Percentiles rank a stretch among this genome's conserved stretches.
phyloP scores from a whole-genome alignment of 306 rosid species.

The Elaeagnus macrophylla region DNA sequence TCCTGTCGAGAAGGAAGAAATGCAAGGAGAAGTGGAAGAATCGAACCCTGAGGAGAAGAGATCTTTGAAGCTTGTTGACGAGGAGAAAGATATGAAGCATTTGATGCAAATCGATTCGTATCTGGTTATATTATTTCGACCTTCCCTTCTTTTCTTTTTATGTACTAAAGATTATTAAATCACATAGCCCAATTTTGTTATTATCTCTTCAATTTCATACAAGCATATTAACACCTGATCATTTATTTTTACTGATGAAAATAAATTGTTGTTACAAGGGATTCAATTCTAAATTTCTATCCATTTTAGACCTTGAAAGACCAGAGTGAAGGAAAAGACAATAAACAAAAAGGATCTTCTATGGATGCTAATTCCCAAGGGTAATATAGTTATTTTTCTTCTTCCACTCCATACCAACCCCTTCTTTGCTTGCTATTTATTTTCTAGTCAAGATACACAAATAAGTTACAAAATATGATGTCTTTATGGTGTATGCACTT shows the following conservation, averaged over 20 bases:
- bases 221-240: background rate
- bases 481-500: no score
- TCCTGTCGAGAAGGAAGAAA: background rate
- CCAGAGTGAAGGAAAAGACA: slow-evolving; percentile 9
- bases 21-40: slow-evolving; percentile 3
- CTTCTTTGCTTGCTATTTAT: background rate
- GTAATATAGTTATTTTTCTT: slow-evolving; percentile 6
- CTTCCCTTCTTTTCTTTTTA: background rate
- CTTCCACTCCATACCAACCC: background rate
- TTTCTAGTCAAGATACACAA: background rate
- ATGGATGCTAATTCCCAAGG: background rate
- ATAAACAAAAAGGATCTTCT: slow-evolving; percentile 2
- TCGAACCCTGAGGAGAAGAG: background rate
- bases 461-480: no score
- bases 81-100: slow-evolving; percentile 4
- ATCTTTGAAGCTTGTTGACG: slow-evolving; percentile 3
- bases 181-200: no score
- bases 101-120: slow-evolving; percentile 6
- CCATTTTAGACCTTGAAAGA: slow-evolving; percentile 4
- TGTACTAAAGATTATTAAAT: slow-evolving; percentile 1
- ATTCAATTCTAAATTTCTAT: background rate
- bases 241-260: background rate
- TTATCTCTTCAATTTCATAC: no score
- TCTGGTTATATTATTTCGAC: slow-evolving; percentile 1
- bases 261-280: background rate